These are phyloP conservation scores for Chenopodium formosanum DNA, from an alignment of 148 eudicot genomes.

Conservation along the genomic window DNA sequence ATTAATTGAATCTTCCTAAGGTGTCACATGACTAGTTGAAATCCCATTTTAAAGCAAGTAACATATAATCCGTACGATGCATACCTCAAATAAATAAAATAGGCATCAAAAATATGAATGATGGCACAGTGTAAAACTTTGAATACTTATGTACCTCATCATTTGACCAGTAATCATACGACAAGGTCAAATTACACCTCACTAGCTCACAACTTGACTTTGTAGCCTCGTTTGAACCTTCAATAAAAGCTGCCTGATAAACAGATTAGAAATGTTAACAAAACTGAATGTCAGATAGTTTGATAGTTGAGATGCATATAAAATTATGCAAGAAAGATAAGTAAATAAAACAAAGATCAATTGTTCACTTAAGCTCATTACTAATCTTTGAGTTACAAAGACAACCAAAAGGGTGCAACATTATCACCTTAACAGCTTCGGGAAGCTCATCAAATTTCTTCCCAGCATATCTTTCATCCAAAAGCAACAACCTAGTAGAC, in stretches of 20 bases:
- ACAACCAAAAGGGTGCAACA: neutral
- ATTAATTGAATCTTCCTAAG: neutral
- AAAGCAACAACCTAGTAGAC: conserved; percentile 80
- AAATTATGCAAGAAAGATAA: too few relatives aligned
- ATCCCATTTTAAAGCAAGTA: neutral
- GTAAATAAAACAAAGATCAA: neutral
- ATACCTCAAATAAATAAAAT: neutral
- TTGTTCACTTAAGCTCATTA: neutral
- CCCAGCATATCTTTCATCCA: conserved; percentile 66
- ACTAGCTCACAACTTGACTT: conserved; percentile 57
- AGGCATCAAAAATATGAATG: neutral
- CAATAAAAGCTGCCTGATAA: conserved; percentile 43
- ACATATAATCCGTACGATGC: neutral
- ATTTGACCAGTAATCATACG: conserved; percentile 83
- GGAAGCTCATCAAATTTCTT: conserved; percentile 63
- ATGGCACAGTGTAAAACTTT: neutral
- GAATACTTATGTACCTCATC: conserved; percentile 58
- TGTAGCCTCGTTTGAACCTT: conserved; percentile 29
- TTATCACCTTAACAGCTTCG: conserved; percentile 74
- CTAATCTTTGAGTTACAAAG: neutral
- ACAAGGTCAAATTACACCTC: conserved; percentile 76
- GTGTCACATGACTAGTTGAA: neutral
- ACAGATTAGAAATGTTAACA: conserved; percentile 2
- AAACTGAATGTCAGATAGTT: too few relatives aligned
- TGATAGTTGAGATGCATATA: too few relatives aligned